Evolutionary conservation across 202 grass and related monocot genomes (phyloP).

Genomic region (Carex sylvatica): DNA sequence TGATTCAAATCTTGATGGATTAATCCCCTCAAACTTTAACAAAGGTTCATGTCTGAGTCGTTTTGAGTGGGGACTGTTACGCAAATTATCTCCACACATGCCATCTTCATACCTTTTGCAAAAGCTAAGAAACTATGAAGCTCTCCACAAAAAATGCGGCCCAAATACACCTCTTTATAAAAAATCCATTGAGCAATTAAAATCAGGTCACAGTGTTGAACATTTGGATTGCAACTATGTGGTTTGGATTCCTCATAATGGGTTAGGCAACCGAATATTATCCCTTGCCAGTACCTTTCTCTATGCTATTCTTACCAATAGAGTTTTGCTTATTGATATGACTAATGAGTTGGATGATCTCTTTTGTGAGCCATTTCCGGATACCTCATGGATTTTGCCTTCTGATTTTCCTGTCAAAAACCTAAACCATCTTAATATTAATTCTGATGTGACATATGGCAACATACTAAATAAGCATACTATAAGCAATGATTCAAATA

Average conservation of each 20-base stretch:
- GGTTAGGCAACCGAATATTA: slow-evolving; percentile 58
- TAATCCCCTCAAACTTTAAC: slow-evolving; percentile 22
- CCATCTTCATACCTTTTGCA: slow-evolving; percentile 43
- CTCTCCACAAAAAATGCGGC: slow-evolving; percentile 3
- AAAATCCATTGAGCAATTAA: slow-evolving; percentile 32
- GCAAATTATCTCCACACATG: slow-evolving; percentile 22
- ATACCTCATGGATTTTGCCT: too few species aligned
- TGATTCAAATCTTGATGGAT: too few species aligned
- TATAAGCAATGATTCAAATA: too few species aligned
- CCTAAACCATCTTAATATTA: too few species aligned
- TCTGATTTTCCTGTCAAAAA: too few species aligned
- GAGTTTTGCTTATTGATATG: too few species aligned
- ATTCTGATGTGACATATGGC: too few species aligned
- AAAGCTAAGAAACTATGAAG: slow-evolving; percentile 50
- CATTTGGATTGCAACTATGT: slow-evolving; percentile 48
- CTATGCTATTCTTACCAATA: too few species aligned
- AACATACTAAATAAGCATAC: too few species aligned
- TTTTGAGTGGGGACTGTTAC: slow-evolving; percentile 11
- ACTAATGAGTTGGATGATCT: too few species aligned
- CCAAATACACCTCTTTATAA: slow-evolving; percentile 22
- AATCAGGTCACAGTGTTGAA: slow-evolving; percentile 21
- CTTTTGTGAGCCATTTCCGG: too few species aligned
- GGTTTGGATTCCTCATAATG: slow-evolving; percentile 37
- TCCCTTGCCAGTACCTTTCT: slow-evolving; percentile 28
- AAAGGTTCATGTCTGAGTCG: slow-evolving; percentile 15